Evolutionary conservation across 306 rosid species (phyloP).

Genomic region (Cucurbita maxima): DNA sequence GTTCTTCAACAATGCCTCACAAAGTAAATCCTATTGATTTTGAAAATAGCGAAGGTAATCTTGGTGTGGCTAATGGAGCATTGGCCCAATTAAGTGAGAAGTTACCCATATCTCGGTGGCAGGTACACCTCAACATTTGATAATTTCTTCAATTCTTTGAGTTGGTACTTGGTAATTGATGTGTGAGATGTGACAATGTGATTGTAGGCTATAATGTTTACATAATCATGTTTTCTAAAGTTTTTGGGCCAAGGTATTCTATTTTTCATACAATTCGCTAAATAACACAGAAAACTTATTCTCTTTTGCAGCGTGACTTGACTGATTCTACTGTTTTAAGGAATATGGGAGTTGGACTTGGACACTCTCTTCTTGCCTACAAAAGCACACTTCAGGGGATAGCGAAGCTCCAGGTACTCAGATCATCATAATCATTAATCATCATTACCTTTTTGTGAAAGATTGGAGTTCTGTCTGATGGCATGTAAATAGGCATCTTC

Average conservation of each 20-base stretch:
- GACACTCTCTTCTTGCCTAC: constrained; percentile 86
- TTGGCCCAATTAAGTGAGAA: constrained; percentile 65
- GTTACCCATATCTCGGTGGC: constrained; percentile 84
- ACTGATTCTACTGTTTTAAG: constrained; percentile 94
- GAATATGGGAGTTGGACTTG: constrained; percentile 80
- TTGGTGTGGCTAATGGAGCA: constrained; percentile 64
- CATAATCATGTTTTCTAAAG: background rate
- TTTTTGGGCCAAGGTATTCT: background rate
- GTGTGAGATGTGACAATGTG: background rate
- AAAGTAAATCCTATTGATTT: constrained; percentile 94
- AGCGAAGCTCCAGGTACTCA: constrained; percentile 66
- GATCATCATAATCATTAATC: background rate
- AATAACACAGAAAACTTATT: background rate
- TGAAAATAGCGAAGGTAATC: constrained; percentile 91
- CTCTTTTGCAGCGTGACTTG: constrained; percentile 47
- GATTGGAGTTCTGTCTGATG: background rate
- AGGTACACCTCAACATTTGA: constrained; percentile 25
- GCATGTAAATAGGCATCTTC: background rate
- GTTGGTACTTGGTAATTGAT: background rate
- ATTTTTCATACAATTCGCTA: background rate
- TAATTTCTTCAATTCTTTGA: background rate
- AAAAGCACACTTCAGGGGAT: constrained; percentile 76
- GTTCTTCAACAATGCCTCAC: constrained; percentile 74
- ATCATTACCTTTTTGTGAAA: background rate
- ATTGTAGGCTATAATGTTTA: background rate